phyloP scores from a whole-genome alignment of 345 rosid species.

The Psidium guajava region DNA sequence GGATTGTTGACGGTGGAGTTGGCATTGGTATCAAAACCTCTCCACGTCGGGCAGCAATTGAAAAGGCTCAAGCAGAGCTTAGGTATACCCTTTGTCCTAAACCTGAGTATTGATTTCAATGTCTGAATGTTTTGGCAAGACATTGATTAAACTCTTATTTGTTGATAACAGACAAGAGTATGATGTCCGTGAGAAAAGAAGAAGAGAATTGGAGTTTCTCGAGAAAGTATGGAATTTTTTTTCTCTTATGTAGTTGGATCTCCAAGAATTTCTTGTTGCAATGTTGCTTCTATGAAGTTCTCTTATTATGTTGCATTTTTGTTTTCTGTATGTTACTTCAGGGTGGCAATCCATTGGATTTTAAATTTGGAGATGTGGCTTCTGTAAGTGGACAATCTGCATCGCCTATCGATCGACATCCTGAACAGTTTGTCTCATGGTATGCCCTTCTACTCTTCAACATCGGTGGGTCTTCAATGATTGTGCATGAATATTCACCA shows the following conservation, averaged over 20 bases:
- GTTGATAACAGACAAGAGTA: slow-evolving; percentile 75
- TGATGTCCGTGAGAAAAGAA: slow-evolving; percentile 95
- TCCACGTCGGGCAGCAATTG: slow-evolving; percentile 81
- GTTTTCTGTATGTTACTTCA: slow-evolving; percentile 16
- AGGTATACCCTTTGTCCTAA: slow-evolving; percentile 32
- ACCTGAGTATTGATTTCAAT: background rate
- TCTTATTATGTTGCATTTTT: slow-evolving; percentile 5
- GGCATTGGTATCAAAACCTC: slow-evolving; percentile 84
- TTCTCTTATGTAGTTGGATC: background rate
- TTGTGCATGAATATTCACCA: background rate
- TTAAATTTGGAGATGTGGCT: slow-evolving; percentile 65
- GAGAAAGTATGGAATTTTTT: slow-evolving; percentile 64
- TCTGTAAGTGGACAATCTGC: slow-evolving; percentile 92
- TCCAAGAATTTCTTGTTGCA: background rate
- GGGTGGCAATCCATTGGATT: slow-evolving; percentile 99
- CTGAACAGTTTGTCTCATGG: slow-evolving; percentile 79
- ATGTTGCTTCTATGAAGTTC: background rate
- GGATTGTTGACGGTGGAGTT: slow-evolving; percentile 90
- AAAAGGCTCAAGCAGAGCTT: slow-evolving; percentile 93
- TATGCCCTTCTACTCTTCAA: slow-evolving; percentile 19
- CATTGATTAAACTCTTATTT: background rate
- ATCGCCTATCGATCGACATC: slow-evolving; percentile 72
- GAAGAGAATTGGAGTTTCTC: slow-evolving; percentile 90
- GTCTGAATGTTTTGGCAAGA: background rate
- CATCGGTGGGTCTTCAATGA: background rate